Base-by-base conservation (phyloP, 805 yeast species). In the Nakazawaea peltata region DNA sequence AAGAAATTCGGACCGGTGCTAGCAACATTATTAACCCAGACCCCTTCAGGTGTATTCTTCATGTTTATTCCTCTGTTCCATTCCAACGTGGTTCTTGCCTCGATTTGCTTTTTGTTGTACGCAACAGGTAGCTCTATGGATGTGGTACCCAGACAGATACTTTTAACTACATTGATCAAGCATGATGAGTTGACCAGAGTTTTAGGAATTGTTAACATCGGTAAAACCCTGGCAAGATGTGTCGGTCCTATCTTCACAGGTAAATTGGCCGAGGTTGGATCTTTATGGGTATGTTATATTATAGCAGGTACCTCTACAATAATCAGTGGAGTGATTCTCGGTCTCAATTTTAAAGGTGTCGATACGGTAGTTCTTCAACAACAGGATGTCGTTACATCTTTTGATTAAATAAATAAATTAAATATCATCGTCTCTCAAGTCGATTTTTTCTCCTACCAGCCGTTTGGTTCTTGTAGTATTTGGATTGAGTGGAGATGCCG, bases 71-170 rank as follows among this genome's bases (percentile, higher is more conserved):
- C 85, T 4, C 42, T 69, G 3, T 57, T 67, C 6, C 62, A 67
- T 13, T 40, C 41, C 16, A 48, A 48, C 26, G 41, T 61, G n/a
- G 40, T 51, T 0, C 32, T 49, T 2, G 81, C 90, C 0, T 64
- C 81, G 19, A 36, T 59, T 0, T 54, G 74, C 5, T 61, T 81
- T 23, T 44, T 78, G 15, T 51, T 71, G 18, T 74, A 83, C 43
- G 77, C 76, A 40, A 59, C 78, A 2, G 73, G 85, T 1, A 65
- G 78, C 2, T 74, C 88, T 2, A 85, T 87, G 88, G 97, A 87
- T 52, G 95, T 86, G 19, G 92, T 86, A 3, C 95, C 96, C 5
- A 71, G 97, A 34, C 95, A 86, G 56, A 73, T 86, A 7, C 63
- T 87, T 27, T 57, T 87, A 33, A 77, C 94, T 0, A 67, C 82